Percentiles rank a stretch among this genome's conserved stretches.
These are phyloP conservation scores for Globisporangium barbulae DNA, from an alignment of 352 stramenopile species.

Conservation along the genomic window DNA sequence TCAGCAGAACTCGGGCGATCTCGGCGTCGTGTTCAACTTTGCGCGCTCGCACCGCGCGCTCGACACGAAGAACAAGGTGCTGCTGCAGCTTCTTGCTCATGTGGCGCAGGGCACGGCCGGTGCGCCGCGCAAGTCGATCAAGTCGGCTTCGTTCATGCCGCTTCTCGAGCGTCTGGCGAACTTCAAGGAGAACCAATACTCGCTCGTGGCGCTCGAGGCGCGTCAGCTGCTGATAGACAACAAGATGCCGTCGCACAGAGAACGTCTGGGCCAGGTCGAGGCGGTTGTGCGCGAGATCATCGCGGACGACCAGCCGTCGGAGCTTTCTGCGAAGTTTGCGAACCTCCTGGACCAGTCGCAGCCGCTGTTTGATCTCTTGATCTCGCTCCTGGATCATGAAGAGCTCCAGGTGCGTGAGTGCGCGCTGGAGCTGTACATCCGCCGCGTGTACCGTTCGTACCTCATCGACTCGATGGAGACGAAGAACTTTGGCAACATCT, in stretches of 20 bases:
- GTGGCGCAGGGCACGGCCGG: conserved; percentile 37
- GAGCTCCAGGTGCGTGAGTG: conserved; percentile 65
- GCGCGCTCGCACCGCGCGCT: conserved; percentile 91
- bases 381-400: conserved; percentile 72
- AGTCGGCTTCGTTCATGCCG: conserved; percentile 66
- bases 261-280: conserved; percentile 84
- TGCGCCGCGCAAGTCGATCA: conserved; percentile 47
- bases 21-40: conserved; percentile 83
- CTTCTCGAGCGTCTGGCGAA: conserved; percentile 85
- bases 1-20: conserved; percentile 88
- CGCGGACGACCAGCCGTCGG: conserved; percentile 35
- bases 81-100: conserved; percentile 67
- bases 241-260: conserved; percentile 95
- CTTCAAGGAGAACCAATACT: conserved; percentile 91
- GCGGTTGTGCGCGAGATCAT: conserved; percentile 69
- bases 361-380: conserved; percentile 83
- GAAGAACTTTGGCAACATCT: conserved; percentile 51
- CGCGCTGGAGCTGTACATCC: conserved; percentile 81
- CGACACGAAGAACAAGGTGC: conserved; percentile 78
- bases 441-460: conserved; percentile 86
- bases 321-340: conserved; percentile 54
- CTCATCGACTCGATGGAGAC: conserved; percentile 81
- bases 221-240: conserved; percentile 96
- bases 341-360: conserved; percentile 79
- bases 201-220: conserved; percentile 91